Percentiles rank a stretch among this genome's conserved stretches.
Evolutionary conservation across 108 stramenopile species (phyloP).

Genomic region (Nitzschia sp.): DNA sequence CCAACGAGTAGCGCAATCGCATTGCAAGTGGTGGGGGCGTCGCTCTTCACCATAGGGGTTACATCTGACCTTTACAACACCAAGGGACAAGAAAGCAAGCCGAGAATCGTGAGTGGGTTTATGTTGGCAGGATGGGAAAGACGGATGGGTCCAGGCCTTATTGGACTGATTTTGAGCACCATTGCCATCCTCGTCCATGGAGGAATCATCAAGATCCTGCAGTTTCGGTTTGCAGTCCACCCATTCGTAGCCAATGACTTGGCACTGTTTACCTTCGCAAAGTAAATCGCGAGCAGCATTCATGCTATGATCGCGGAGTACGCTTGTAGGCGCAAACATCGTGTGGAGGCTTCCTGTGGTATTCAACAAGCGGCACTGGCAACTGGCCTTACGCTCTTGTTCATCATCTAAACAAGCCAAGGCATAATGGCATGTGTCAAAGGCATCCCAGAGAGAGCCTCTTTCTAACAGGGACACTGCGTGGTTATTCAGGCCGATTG

Average conservation of each 20-base stretch:
- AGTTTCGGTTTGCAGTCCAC: not conserved
- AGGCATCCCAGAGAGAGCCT: not conserved
- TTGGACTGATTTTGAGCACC: no score
- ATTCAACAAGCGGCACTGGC: not conserved
- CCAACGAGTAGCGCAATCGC: slow-evolving; percentile 6
- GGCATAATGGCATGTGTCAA: not conserved
- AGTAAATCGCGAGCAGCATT: no score
- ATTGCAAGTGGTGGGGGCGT: not conserved
- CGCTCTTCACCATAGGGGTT: not conserved
- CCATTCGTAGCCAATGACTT: not conserved
- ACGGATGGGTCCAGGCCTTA: not conserved
- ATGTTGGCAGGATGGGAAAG: no score
- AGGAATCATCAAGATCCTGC: no score
- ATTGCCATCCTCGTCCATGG: no score
- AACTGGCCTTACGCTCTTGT: not conserved
- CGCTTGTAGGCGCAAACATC: no score
- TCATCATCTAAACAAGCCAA: not conserved
- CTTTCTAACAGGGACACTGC: not conserved
- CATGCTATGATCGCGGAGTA: no score
- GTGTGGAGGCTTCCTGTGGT: not conserved
- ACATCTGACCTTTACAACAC: not conserved
- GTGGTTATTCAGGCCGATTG: not conserved
- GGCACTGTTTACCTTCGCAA: not conserved
- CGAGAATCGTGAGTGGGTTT: slow-evolving; percentile 8
- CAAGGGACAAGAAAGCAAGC: slow-evolving; percentile 1